Conservation (phyloP, 2,329 filamentous ascomycete genomes). For the Sporothrix brunneoviolacea region DNA sequence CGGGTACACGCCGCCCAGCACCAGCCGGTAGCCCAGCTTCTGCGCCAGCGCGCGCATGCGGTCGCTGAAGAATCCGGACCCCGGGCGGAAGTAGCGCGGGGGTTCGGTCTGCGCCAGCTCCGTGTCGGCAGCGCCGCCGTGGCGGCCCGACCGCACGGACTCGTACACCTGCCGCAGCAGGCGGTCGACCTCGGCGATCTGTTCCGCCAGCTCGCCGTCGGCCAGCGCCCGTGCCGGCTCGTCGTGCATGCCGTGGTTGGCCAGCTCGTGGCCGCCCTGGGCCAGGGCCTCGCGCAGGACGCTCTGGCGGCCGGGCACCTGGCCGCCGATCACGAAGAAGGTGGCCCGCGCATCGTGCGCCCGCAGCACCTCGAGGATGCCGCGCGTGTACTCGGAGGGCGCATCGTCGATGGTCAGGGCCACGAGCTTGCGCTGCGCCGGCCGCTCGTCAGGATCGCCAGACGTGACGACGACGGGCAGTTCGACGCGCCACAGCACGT, state of each 20-base stretch:
- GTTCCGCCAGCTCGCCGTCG: constrained; percentile 49
- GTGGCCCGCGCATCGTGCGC: constrained; percentile 66
- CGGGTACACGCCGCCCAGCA: constrained; percentile 81
- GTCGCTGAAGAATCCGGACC: constrained; percentile 73
- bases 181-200: constrained; percentile 60
- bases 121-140: constrained; percentile 33
- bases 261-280: constrained; percentile 60
- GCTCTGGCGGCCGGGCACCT: constrained; percentile 53
- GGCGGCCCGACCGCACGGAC: constrained; percentile 29
- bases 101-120: constrained; percentile 26
- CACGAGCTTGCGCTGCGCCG: constrained; percentile 48
- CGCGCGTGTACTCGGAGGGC: constrained; percentile 63
- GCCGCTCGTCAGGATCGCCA: not conserved
- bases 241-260: constrained; percentile 85
- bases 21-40: constrained; percentile 60
- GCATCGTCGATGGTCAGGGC: constrained; percentile 85
- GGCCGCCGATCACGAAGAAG: constrained; percentile 81
- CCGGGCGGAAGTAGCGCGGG: constrained; percentile 69
- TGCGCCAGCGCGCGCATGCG: constrained; percentile 58
- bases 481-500: constrained; percentile 67
- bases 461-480: constrained; percentile 20
- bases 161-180: constrained; percentile 53
- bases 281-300: constrained; percentile 52
- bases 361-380: constrained; percentile 63
- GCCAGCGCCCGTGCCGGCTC: constrained; percentile 62